These are phyloP conservation scores for Solanum bulbocastanum DNA, from an alignment of 257 asterid species.

Conservation along the genomic window DNA sequence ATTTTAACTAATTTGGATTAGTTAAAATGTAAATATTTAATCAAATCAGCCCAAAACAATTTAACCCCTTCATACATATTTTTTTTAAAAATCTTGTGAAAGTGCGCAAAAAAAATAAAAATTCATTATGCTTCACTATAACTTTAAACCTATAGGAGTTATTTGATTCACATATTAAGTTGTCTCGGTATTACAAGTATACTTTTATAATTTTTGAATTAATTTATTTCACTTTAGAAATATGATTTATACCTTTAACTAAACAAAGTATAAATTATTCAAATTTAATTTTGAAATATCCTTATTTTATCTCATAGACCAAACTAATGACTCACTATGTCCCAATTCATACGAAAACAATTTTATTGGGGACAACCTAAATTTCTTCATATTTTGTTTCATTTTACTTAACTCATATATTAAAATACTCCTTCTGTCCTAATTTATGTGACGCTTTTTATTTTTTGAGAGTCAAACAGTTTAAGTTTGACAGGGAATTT, in stretches of 20 bases:
- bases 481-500: too few relatives aligned
- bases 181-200: background rate
- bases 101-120: background rate
- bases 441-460: too few relatives aligned
- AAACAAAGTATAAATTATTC: background rate
- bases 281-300: too few relatives aligned
- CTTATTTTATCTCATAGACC: too few relatives aligned
- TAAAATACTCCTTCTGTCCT: too few relatives aligned
- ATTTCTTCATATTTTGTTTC: background rate
- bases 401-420: too few relatives aligned
- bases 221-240: background rate
- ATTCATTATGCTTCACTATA: background rate
- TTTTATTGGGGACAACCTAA: background rate
- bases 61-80: background rate
- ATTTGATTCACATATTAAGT: background rate
- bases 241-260: background rate
- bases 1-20: background rate
- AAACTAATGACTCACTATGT: background rate
- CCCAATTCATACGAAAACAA: background rate
- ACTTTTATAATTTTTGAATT: background rate
- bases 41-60: background rate
- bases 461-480: too few relatives aligned
- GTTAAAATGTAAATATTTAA: too few relatives aligned
- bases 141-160: background rate
- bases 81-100: background rate